Percentiles rank a stretch among this genome's conserved stretches.
Conservation (phyloP, 192 early-diverging fungal species). For the Geranomyces michiganensis region DNA sequence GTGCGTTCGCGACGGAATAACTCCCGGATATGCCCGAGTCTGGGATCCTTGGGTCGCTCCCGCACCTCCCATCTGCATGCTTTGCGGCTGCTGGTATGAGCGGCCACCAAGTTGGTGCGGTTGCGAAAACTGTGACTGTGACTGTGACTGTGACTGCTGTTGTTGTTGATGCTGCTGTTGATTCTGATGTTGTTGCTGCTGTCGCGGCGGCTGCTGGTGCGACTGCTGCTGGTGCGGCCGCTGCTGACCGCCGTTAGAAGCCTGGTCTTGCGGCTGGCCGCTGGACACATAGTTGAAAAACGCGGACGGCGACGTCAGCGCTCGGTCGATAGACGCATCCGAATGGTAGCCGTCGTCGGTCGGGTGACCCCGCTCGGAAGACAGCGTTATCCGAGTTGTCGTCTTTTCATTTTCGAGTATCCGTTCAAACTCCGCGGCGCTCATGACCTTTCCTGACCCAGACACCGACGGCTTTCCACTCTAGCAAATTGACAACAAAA, state of each 20-base stretch:
- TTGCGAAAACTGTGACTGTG: slow-evolving; percentile 19
- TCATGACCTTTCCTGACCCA: slow-evolving; percentile 21
- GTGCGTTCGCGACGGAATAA: slow-evolving; percentile 15
- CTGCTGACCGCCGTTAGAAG: background rate
- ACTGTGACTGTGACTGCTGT: slow-evolving; percentile 21
- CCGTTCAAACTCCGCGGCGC: slow-evolving; percentile 27
- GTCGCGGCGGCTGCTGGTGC: background rate
- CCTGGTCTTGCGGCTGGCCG: background rate
- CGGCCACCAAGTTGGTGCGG: background rate
- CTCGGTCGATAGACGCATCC: slow-evolving; percentile 8
- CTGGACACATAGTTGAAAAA: slow-evolving; percentile 9
- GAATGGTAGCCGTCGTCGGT: slow-evolving; percentile 11
- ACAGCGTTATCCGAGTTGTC: slow-evolving; percentile 28
- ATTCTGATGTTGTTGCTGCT: background rate
- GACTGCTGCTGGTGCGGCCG: background rate
- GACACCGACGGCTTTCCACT: background rate
- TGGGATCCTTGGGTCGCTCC: background rate
- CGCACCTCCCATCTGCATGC: background rate
- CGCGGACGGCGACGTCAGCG: slow-evolving; percentile 2
- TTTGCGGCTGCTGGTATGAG: background rate
- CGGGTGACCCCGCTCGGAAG: slow-evolving; percentile 11
- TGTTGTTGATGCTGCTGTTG: slow-evolving; percentile 16
- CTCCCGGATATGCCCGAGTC: background rate
- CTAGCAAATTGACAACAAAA: no score
- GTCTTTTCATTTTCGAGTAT: slow-evolving; percentile 14